Percentiles rank a stretch among this genome's conserved stretches.
Evolutionary conservation across 306 rosid species (phyloP).

Genomic region (Adenanthera pavonina): DNA sequence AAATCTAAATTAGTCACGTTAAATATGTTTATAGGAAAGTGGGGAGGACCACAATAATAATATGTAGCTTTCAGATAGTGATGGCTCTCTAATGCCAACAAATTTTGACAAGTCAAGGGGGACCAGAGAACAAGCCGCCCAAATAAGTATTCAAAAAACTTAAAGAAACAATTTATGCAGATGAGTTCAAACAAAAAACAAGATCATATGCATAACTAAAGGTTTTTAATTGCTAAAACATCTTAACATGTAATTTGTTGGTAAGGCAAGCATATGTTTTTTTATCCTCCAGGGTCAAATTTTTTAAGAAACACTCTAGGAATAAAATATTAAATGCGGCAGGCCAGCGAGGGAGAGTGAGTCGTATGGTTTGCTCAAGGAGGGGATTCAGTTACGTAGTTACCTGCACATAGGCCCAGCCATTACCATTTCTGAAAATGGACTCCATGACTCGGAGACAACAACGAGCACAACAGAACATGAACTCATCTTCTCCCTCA

Average conservation of each 20-base stretch:
- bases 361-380: neutral
- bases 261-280: neutral
- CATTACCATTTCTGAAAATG: conserved; percentile 81
- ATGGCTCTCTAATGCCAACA: conserved; percentile 22
- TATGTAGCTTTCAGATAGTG: conserved; percentile 42
- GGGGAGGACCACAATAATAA: conserved; percentile 37
- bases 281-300: neutral
- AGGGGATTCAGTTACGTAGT: neutral
- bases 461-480: conserved; percentile 98
- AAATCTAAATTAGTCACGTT: conserved; percentile 5
- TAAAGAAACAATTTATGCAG: neutral
- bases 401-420: conserved; percentile 99
- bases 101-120: conserved; percentile 34
- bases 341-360: neutral
- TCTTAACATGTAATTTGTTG: neutral
- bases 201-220: neutral
- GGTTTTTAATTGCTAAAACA: conserved; percentile 8
- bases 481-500: conserved; percentile 97
- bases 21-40: conserved; percentile 6
- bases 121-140: conserved; percentile 41
- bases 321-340: neutral
- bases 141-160: conserved; percentile 23
- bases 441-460: conserved; percentile 85
- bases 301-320: neutral
- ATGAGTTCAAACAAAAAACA: neutral